Percentiles rank a stretch among this genome's conserved stretches.
These are phyloP conservation scores for Colletotrichum viniferum DNA, from an alignment of 2,329 filamentous ascomycete genomes.

Conservation along the genomic window DNA sequence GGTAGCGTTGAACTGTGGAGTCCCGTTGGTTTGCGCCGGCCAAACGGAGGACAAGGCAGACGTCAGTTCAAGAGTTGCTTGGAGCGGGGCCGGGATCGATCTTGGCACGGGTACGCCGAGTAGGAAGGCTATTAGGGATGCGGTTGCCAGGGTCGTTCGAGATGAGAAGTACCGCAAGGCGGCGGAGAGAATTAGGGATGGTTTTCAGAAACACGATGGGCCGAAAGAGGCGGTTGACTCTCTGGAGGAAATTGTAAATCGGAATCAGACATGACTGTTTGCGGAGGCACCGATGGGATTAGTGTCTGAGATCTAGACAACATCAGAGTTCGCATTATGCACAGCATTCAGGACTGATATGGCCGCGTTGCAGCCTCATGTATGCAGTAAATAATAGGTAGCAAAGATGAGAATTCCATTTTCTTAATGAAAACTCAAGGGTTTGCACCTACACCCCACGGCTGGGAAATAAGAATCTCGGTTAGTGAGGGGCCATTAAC, in stretches of 20 bases:
- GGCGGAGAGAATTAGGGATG: not conserved
- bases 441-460: too few relatives aligned
- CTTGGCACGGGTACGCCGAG: slow-evolving; percentile 18
- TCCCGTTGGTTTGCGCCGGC: slow-evolving; percentile 26
- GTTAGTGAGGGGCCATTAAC: too few relatives aligned
- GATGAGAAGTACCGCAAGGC: not conserved
- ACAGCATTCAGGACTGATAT: too few relatives aligned
- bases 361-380: too few relatives aligned
- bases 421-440: too few relatives aligned
- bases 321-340: too few relatives aligned
- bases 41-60: slow-evolving; percentile 33
- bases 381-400: too few relatives aligned
- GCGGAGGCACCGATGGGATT: too few relatives aligned
- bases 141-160: not conserved
- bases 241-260: not conserved
- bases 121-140: not conserved
- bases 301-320: too few relatives aligned
- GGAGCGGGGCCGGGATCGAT: slow-evolving; percentile 26
- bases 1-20: slow-evolving; percentile 22
- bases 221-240: not conserved
- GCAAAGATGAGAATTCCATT: too few relatives aligned
- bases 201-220: not conserved
- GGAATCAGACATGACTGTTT: too few relatives aligned
- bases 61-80: slow-evolving; percentile 24
- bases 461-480: too few relatives aligned